Evolutionary conservation across 495 filamentous ascomycete species (phyloP), one percentile per base, ranked within the genome.

Genomic region (Melanomma pulvis-pyrius): DNA sequence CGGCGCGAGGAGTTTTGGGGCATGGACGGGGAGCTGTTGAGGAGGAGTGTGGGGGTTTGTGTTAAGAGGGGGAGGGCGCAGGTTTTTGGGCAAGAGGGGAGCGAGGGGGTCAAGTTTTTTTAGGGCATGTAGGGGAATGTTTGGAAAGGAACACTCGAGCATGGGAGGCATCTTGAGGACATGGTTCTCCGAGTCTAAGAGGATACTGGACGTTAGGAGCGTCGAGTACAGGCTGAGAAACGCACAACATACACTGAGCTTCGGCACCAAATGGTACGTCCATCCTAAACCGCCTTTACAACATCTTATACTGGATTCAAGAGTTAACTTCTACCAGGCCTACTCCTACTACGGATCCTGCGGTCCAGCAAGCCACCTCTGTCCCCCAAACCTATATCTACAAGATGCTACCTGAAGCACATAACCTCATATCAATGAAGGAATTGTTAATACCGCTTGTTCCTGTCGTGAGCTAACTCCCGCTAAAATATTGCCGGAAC

Each of bases 21-120:
- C 17, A 91, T 98, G 82, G 92, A 97, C 68, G 74, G 78, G 24
- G 91, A 92, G 25, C 71, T 96, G 34, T 83, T 98, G 74, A 82
- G 88, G 61, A 91, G 88, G 74, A 84, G 90, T n/a, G 78, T 98
- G 19, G 81, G 82, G 61, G 81, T 91, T 57, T 79, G 97, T 25
- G 92, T 96, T 25, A 96, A 93, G 81, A 81, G 88, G 36, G 92
- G 92, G 65, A 96, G 90, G 77, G 93, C 94, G 24, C 92, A 97
- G 78, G 85, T 98, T 13, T 97, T 98, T 81, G 93, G 93, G 21
- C 77, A 70, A 39, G 92, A 93, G 66, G 93, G 93, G 68, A 86
- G 89, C 62, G 85, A 87, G 73, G 94, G 94, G 57, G 91, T 97
- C 63, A 98, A 98, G 79, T 98, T 98, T 80, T 97, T 97, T 74